Evolutionary conservation across 805 yeast species (phyloP).

Genomic region (Yamadazyma laniorum): DNA sequence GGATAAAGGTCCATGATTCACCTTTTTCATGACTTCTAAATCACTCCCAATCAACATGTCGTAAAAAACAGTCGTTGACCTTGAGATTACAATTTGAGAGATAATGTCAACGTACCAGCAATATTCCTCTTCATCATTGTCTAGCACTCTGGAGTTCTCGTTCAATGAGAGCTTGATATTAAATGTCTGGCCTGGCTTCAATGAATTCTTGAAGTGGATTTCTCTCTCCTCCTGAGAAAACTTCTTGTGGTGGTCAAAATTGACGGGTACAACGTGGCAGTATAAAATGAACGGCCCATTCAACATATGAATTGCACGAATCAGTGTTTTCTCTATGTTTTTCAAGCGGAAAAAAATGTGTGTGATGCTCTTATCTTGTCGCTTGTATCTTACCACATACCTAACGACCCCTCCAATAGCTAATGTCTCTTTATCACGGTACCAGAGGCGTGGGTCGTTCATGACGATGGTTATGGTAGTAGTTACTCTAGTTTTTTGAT

Average conservation of each 20-base stretch:
- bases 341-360: slow-evolving; percentile 36
- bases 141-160: slow-evolving; percentile 31
- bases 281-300: slow-evolving; percentile 45
- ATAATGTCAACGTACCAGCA: slow-evolving; percentile 40
- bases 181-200: slow-evolving; percentile 73
- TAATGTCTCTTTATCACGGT: slow-evolving; percentile 34
- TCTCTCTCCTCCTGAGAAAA: slow-evolving; percentile 28
- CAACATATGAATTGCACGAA: slow-evolving; percentile 41
- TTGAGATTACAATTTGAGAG: slow-evolving; percentile 42
- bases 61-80: slow-evolving; percentile 27
- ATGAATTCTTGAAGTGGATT: slow-evolving; percentile 35
- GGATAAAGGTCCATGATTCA: slow-evolving; percentile 25
- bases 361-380: slow-evolving; percentile 13
- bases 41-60: slow-evolving; percentile 41
- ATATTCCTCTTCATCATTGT: slow-evolving; percentile 11
- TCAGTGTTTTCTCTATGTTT: slow-evolving; percentile 35
- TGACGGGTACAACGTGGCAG: slow-evolving; percentile 42
- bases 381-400: slow-evolving; percentile 28
- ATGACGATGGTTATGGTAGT: neutral
- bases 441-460: slow-evolving; percentile 28
- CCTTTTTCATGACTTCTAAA: slow-evolving; percentile 28
- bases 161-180: slow-evolving; percentile 53
- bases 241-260: slow-evolving; percentile 24
- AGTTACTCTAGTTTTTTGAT: neutral
- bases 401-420: slow-evolving; percentile 39